These are phyloP conservation scores for Manihot esculenta DNA, from an alignment of 441 rosid species.

Conservation along the genomic window DNA sequence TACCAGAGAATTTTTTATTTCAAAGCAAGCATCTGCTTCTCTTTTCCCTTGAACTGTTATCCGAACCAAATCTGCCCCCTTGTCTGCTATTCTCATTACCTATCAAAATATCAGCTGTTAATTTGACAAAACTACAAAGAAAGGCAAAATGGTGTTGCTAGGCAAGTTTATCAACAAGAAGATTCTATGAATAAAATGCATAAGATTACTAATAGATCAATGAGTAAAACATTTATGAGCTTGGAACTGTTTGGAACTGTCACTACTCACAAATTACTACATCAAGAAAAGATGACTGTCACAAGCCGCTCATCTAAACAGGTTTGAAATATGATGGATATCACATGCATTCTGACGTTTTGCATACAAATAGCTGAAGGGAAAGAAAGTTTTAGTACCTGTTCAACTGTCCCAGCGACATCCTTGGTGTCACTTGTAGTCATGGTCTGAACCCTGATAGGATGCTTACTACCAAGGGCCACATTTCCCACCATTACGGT, in stretches of 20 bases:
- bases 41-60: conserved; percentile 98
- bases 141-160: conserved; percentile 1
- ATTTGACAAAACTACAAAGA: conserved; percentile 9
- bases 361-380: not conserved
- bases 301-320: not conserved
- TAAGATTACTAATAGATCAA: not conserved
- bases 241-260: not conserved
- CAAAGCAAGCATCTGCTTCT: conserved; percentile 97
- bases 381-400: conserved; percentile 46
- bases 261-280: not conserved
- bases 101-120: conserved; percentile 28
- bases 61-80: conserved; percentile 90
- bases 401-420: conserved; percentile 81
- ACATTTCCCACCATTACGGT: conserved; percentile 97
- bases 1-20: conserved; percentile 80
- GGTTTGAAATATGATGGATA: not conserved
- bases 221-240: not conserved
- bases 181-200: not conserved
- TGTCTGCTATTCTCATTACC: conserved; percentile 95
- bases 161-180: not conserved
- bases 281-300: not conserved
- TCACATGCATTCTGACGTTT: not conserved
- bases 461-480: conserved; percentile 89
- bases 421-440: conserved; percentile 89
- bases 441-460: conserved; percentile 94